Evolutionary conservation across 768 basidiomycete genomes (phyloP).

Genomic region (Hemileccinum rubropunctum): DNA sequence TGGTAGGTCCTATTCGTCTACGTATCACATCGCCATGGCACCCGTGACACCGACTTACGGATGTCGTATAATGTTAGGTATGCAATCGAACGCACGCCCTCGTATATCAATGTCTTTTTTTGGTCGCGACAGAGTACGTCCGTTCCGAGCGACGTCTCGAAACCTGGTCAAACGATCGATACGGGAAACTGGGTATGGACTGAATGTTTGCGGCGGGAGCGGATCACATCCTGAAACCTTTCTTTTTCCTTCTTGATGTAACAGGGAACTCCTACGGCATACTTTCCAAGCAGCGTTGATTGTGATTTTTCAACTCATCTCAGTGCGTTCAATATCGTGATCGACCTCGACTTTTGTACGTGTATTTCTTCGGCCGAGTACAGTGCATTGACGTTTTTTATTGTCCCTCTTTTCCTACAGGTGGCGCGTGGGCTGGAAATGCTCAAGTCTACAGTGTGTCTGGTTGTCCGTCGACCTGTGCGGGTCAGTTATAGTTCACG

Average conservation of each 20-base stretch:
- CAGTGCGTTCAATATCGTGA: constrained; percentile 57
- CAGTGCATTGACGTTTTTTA: background rate
- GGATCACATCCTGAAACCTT: background rate
- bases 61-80: constrained; percentile 26
- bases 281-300: constrained; percentile 51
- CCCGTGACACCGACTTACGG: background rate
- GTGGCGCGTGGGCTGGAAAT: constrained; percentile 30
- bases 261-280: constrained; percentile 58
- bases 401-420: background rate
- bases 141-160: constrained; percentile 34
- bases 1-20: constrained; percentile 21
- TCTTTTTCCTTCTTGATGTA: background rate
- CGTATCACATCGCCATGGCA: too few species aligned
- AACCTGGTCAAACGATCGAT: constrained; percentile 14
- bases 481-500: constrained; percentile 14
- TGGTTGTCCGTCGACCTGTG: constrained; percentile 29
- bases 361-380: background rate
- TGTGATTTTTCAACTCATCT: constrained; percentile 60
- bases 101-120: constrained; percentile 39
- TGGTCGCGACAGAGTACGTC: constrained; percentile 32
- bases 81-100: constrained; percentile 32
- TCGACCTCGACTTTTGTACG: constrained; percentile 43
- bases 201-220: background rate
- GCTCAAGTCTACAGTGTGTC: constrained; percentile 13
- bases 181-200: constrained; percentile 26